Evolutionary conservation across 2,329 filamentous ascomycete genomes (phyloP), one percentile per base, ranked within the genome.

Genomic region (Chalaropsis ovoidea): DNA sequence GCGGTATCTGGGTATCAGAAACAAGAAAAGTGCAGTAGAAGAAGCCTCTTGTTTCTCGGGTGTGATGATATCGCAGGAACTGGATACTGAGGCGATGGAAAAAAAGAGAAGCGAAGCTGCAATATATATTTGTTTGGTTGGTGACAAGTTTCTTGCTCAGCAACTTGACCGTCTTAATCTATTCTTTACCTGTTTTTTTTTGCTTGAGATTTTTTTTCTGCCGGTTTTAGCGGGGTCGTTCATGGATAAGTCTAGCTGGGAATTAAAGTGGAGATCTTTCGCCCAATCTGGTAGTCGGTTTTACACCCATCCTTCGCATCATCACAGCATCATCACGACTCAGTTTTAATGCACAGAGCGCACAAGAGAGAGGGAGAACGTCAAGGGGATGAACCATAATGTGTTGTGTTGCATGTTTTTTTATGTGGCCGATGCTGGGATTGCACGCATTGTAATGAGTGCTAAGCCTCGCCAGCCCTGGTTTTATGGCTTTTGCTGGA

Each of bases 151-250:
- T 47, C 43, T 47, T 19, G 6, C 17, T 47, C 4, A n/a, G 4
- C n/a, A 45, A n/a, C n/a, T 45, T n/a, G 2, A 56, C 22, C 19
- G 13, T 42, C 56, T 61, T 41, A 39, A 39, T 39, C 35, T 39
- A 27, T 22, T 24, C 47, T 27, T 52, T 19, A 52, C 17, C 8
- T 19, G n/a, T 49, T 31, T 45, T 42, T 35, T 27, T 54, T 64
- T 39, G 22, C 47, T 19, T 17, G 22, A 45, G 42, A 60, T 64
- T 64, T 64, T 47, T 61, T 63, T 64, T 64, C 52, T 64, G 39
- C 39, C 45, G 19, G 54, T 58, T 64, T 60, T 64, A 58, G 63
- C 63, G 63, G 52, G 49, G 52, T 64, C 39, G 17, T n/a, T 47
- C 24, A 35, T 58, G 39, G 43, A 54, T 31, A 42, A 54, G 31